Evolutionary conservation across 192 early-diverging fungal genomes (phyloP).

Genomic region (Podila minutissima): DNA sequence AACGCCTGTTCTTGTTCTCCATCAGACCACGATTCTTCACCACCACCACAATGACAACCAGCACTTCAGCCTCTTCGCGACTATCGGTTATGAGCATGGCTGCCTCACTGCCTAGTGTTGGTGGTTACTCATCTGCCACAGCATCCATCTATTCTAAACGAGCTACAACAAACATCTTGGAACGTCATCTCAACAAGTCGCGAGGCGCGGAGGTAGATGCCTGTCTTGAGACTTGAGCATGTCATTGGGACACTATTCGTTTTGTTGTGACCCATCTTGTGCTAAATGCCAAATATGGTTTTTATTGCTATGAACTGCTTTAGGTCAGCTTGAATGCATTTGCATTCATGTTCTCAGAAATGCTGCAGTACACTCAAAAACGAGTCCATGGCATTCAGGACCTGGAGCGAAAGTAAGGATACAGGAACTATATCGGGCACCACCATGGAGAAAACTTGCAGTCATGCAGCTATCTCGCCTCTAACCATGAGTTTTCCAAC

Average conservation of each 20-base stretch:
- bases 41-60: constrained; percentile 24
- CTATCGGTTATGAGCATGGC: constrained; percentile 51
- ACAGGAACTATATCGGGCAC: neutral
- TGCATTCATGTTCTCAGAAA: constrained; percentile 93
- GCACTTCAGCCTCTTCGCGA: constrained; percentile 30
- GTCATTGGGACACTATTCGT: too few species aligned
- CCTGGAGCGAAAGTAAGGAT: constrained; percentile 87
- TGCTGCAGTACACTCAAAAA: constrained; percentile 97
- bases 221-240: neutral
- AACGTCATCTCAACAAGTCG: constrained; percentile 80
- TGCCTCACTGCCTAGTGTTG: constrained; percentile 41
- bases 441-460: neutral
- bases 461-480: neutral
- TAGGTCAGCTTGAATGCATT: constrained; percentile 85
- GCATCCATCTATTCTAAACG: constrained; percentile 44
- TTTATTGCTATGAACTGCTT: neutral
- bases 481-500: neutral
- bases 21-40: neutral
- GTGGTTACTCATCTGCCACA: constrained; percentile 30
- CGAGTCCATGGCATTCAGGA: constrained; percentile 94
- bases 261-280: neutral
- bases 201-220: constrained; percentile 72
- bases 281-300: neutral
- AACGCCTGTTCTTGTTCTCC: neutral
- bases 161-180: constrained; percentile 64